Evolutionary conservation across 805 yeast genomes (phyloP).

Genomic region (Vanderwaltozyma yarrowii): DNA sequence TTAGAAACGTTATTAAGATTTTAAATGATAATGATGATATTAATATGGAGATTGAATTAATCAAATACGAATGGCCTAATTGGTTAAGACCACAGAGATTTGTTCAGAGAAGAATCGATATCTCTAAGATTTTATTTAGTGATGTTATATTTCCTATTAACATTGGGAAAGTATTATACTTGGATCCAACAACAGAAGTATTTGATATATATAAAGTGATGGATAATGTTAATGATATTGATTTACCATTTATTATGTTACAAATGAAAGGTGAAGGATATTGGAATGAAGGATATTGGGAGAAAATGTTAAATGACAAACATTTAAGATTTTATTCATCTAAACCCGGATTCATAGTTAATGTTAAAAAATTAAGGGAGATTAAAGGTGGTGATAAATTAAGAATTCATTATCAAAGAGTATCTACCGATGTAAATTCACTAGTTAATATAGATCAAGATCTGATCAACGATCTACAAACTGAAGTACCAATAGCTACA

Average conservation of each 20-base stretch:
- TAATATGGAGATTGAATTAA: constrained; percentile 36
- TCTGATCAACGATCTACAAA: constrained; percentile 80
- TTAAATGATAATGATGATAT: constrained; percentile 5
- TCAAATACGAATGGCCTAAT: constrained; percentile 87
- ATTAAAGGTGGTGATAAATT: constrained; percentile 68
- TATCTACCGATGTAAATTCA: constrained; percentile 72
- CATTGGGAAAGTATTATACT: constrained; percentile 66
- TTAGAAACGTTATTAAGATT: constrained; percentile 48
- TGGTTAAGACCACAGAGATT: constrained; percentile 79
- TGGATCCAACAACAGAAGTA: constrained; percentile 64
- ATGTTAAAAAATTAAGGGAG: constrained; percentile 54
- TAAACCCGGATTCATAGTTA: constrained; percentile 77
- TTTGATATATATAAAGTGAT: constrained; percentile 65
- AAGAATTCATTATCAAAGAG: constrained; percentile 73
- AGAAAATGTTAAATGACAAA: constrained; percentile 43
- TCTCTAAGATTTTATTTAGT: constrained; percentile 73
- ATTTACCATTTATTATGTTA: constrained; percentile 58
- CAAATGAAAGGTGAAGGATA: constrained; percentile 71
- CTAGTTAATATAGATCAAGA: constrained; percentile 85
- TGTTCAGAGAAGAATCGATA: constrained; percentile 75
- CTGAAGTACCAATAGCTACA: constrained; percentile 29
- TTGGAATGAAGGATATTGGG: constrained; percentile 95
- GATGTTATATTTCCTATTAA: constrained; percentile 81
- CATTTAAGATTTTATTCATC: constrained; percentile 57
- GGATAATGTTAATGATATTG: constrained; percentile 1